Evolutionary conservation across 257 asterid species (phyloP), one percentile per base, ranked within the genome.

Genomic region (Mitragyna speciosa): DNA sequence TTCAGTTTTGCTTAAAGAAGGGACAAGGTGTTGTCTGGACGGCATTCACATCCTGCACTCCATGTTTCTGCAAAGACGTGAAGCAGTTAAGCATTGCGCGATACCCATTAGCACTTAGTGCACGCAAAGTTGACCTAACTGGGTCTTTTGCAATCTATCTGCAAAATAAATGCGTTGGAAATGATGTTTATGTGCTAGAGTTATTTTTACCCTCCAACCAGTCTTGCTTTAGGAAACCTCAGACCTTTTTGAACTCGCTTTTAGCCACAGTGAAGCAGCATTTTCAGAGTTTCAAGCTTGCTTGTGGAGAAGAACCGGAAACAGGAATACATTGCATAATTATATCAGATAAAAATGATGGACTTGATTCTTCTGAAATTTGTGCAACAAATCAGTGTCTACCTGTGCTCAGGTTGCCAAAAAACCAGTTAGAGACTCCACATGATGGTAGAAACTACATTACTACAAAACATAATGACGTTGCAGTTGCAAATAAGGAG

Each of bases 41-140:
- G 36, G 84, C 88, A 63, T 82, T 82, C 33, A 58, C 33, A 22
- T 76, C 86, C 24, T 11, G 80, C 10, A 47, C 39, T 72, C 45
- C 76, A 66, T 79, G 80, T 51, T 85, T 76, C 76, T 85, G 85
- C 85, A 70, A 54, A 76, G 84, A 85, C 33, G 39, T 79, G 63
- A 82, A 80, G 48, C 72, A 76, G 66, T 76, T 82, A 41, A 79
- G 73, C 33, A 59, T 82, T 54, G 16, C 7, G 0, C 71, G 79
- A 24, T 80, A 82, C 73, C 68, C 79, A 31, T 79, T 76, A 39
- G 86, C 54, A 7, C 75, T 52, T 49, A 48, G 81, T 70, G 87
- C 87, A 39, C 72, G 84, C 3, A 79, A 74, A 59, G 82, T 47
- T 59, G 74, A 19, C 47, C 70, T 85, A 33, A 36, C 75, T 43